Evolutionary conservation across 768 basidiomycete genomes (phyloP).

Genomic region (Tylopilus rubrobrunneus): DNA sequence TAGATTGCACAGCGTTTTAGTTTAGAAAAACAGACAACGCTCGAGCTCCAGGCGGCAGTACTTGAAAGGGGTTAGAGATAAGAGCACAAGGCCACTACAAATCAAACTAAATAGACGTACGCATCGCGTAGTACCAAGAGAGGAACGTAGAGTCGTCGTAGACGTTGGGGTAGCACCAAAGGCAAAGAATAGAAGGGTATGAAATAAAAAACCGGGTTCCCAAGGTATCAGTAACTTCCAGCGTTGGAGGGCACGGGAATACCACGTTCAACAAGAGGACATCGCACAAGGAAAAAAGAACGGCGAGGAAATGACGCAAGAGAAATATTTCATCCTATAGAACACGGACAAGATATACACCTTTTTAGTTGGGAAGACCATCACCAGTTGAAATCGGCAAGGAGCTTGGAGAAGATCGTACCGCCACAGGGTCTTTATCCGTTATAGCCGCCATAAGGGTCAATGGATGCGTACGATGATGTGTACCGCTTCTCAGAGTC

Average conservation of each 20-base stretch:
- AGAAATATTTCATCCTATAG: slow-evolving; percentile 3
- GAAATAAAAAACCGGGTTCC: slow-evolving; percentile 6
- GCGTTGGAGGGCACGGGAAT: not conserved
- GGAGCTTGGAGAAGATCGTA: not conserved
- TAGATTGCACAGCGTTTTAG: slow-evolving; percentile 2
- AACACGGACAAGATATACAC: slow-evolving; percentile 16
- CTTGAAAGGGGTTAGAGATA: not conserved
- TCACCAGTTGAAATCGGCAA: not conserved
- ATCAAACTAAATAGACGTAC: not conserved
- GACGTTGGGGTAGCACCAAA: not conserved
- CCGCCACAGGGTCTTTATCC: slow-evolving; percentile 7
- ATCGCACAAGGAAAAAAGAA: slow-evolving; percentile 3
- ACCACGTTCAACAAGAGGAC: slow-evolving; percentile 1
- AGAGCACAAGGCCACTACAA: not conserved
- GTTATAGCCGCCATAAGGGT: slow-evolving; percentile 19
- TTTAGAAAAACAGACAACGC: slow-evolving; percentile 8
- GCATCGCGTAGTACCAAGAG: not conserved
- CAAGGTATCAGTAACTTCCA: slow-evolving; percentile 21
- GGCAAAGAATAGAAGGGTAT: slow-evolving; percentile 14
- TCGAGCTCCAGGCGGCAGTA: slow-evolving; percentile 21
- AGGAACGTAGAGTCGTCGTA: no score
- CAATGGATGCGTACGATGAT: slow-evolving; percentile 21
- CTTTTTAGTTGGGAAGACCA: slow-evolving; percentile 2
- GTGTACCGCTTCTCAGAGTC: slow-evolving; percentile 25
- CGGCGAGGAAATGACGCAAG: not conserved